Evolutionary conservation across 2,329 filamentous ascomycete species (phyloP).

Genomic region (Cercospora berteroae): DNA sequence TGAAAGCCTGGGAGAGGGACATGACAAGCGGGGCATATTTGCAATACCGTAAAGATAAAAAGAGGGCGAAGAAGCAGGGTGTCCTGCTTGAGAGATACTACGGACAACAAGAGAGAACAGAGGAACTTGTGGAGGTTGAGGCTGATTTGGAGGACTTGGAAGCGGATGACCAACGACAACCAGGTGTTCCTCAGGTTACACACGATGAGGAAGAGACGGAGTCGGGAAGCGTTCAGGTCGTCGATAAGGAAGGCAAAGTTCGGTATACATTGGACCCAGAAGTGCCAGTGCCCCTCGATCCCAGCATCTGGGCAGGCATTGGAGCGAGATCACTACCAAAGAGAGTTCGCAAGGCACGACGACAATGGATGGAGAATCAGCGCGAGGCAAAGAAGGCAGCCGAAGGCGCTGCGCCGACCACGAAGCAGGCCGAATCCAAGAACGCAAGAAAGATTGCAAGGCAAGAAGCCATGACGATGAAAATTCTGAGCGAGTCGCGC

Average conservation of each 20-base stretch:
- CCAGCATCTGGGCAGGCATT: slow-evolving; percentile 25
- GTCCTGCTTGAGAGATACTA: neutral
- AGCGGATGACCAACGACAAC: neutral
- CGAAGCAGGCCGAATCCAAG: slow-evolving; percentile 4
- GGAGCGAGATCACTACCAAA: slow-evolving; percentile 22
- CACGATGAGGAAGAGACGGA: neutral
- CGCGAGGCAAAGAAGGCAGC: slow-evolving; percentile 15
- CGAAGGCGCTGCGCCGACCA: neutral
- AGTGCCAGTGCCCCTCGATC: slow-evolving; percentile 21
- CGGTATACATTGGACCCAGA: slow-evolving; percentile 12
- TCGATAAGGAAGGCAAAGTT: slow-evolving; percentile 21
- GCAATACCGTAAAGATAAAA: slow-evolving; percentile 25
- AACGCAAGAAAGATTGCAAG: slow-evolving; percentile 14
- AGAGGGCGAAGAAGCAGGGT: neutral
- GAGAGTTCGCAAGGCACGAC: slow-evolving; percentile 24
- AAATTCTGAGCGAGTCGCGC: slow-evolving; percentile 18
- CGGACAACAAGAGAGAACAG: neutral
- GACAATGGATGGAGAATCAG: slow-evolving; percentile 21
- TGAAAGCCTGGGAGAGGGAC: slow-evolving; percentile 38
- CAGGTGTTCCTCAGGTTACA: neutral
- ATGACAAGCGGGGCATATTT: slow-evolving; percentile 40
- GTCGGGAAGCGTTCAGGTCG: neutral
- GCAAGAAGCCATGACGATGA: slow-evolving; percentile 11
- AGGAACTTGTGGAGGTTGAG: too few relatives aligned
- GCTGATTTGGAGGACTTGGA: neutral